These are phyloP conservation scores for Skeletonema potamos DNA, from an alignment of 108 stramenopile species.

Conservation along the genomic window DNA sequence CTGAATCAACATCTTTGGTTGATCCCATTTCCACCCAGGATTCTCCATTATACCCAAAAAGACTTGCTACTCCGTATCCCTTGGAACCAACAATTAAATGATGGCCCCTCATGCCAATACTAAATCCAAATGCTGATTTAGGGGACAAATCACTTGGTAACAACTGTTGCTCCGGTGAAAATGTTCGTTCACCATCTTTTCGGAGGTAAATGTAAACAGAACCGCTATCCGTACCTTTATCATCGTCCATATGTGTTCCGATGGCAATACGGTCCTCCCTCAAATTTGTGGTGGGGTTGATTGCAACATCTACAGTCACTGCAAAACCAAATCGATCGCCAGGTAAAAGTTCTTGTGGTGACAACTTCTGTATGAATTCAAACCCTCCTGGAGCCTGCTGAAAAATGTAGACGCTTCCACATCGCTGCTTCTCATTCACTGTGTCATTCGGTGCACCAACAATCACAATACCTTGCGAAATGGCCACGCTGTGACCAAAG, in stretches of 20 bases:
- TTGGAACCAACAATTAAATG: neutral
- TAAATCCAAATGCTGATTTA: neutral
- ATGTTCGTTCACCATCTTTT: neutral
- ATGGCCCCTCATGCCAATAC: neutral
- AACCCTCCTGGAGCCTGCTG: neutral
- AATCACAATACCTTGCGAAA: neutral
- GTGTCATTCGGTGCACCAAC: neutral
- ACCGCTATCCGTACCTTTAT: neutral
- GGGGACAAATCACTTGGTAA: neutral
- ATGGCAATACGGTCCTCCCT: neutral
- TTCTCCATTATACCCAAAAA: neutral
- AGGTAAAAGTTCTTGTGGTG: neutral
- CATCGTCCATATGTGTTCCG: neutral
- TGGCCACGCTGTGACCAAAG: neutral
- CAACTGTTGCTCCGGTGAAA: neutral
- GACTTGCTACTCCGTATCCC: neutral
- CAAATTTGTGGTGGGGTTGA: neutral
- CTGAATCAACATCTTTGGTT: neutral
- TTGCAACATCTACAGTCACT: neutral
- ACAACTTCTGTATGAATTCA: neutral
- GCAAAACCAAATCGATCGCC: neutral
- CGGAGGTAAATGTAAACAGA: neutral
- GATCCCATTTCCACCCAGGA: neutral
- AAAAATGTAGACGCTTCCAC: constrained; percentile 1
- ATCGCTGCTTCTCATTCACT: neutral